Conservation (phyloP, 2,329 filamentous ascomycete genomes). For the Phyllosticta ampelicida region DNA sequence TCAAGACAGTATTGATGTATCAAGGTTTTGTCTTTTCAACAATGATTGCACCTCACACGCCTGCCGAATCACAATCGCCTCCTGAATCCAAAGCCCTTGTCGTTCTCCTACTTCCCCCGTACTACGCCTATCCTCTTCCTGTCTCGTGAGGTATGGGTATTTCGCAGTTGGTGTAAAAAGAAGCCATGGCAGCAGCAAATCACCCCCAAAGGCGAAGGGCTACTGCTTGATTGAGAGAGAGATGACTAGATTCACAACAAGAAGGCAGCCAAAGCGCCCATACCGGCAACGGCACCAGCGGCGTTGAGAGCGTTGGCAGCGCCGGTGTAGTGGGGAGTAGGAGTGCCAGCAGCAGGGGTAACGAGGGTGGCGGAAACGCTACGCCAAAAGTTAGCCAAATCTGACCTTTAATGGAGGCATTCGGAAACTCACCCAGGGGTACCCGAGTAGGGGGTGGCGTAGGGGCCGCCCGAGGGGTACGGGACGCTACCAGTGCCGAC, state of each 20-base stretch:
- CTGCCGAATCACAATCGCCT: no score
- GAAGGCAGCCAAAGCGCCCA: slow-evolving; percentile 32
- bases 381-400: no score
- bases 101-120: not conserved
- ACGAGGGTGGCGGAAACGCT: slow-evolving; percentile 15
- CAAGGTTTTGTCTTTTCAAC: not conserved
- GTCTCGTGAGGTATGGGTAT: not conserved
- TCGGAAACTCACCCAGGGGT: no score
- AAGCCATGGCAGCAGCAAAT: not conserved
- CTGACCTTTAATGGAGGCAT: no score
- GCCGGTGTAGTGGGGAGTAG: slow-evolving; percentile 24
- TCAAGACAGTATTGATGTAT: not conserved
- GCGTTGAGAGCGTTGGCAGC: slow-evolving; percentile 27
- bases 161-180: not conserved
- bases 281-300: slow-evolving; percentile 29
- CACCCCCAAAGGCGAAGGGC: not conserved
- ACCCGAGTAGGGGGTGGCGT: no score
- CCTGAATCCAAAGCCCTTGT: not conserved
- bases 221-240: slow-evolving; percentile 10
- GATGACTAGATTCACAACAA: slow-evolving; percentile 31
- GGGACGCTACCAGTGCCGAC: no score
- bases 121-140: not conserved
- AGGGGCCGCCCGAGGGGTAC: slow-evolving; percentile 34
- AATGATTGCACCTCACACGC: not conserved
- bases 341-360: slow-evolving; percentile 14